Base-by-base conservation (phyloP, 208 protist genomes). In the Leishmania turanica region DNA sequence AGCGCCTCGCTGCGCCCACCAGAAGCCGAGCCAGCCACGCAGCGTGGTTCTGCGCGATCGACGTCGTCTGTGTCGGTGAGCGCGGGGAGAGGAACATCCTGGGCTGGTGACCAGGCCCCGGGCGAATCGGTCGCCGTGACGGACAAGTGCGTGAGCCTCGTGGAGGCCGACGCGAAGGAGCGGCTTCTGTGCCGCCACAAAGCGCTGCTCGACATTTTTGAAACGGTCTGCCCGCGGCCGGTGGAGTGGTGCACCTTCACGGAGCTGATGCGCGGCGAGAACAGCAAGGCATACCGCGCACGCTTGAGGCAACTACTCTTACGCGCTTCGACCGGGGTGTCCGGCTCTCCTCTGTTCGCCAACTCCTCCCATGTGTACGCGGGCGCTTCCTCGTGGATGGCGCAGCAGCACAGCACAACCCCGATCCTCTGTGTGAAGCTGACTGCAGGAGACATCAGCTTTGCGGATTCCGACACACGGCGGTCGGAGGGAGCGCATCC, bases 171-270 rank as follows among this genome's bases (percentile, higher is more conserved):
- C 17, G 75, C 81, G 24, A 84, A 80, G 53, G 45, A 60, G 8
- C 42, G 66, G 8, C 76, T 84, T 47, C 70, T 84, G 56, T 51
- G 31, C 19, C 64, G 68, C 8, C 81, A 84, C n/a, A 24, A 73
- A 21, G 66, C 51, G 1, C 65, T 84, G 31, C 37, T 84, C 21
- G 34, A 42, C 60, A 69, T 80, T 6, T 80, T 84, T 69, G 65
- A 62, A 15, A 42, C 69, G 4, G 81, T 84, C 58, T 84, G 76
- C 70, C 53, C 81, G 0, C 75, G 81, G 2, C 76, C 75, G 34
- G 66, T 84, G 45, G 69, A 84, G 31, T 45, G n/a, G 17, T 62
- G 58, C 69, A 84, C 76, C 42, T 84, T 84, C 24, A 62, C 53
- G 0, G 75, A 84, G 56, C 34, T 84, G 76, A 40, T 77, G 21